Base-by-base conservation (phyloP, 371 early-diverging fungal genomes). In the Mucor indicus region DNA sequence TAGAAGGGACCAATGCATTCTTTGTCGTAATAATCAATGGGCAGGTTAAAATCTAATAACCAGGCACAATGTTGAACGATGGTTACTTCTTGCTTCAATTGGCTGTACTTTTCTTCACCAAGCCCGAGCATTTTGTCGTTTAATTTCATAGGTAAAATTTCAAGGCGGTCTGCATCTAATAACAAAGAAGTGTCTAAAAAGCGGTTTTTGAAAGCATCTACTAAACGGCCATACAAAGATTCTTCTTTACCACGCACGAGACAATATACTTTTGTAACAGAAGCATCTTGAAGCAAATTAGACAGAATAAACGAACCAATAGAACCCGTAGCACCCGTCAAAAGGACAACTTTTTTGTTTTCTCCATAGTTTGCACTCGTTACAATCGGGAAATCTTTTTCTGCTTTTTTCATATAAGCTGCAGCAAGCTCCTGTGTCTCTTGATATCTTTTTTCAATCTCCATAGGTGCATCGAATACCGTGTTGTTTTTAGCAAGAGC, bases 291-390 rank as follows among this genome's bases (percentile, higher is more conserved):
- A 3, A 72, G 31, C 35, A 76, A 30, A 39, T 59, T 60, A 7
- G 53, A 57, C 22, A 76, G 25, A 38, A 69, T 47, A 23, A 76
- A 65, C 0, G 63, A 61, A 1, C 72, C 76, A 7, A 76, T 38
- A 5, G 70, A 62, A 1, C 76, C 76, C 25, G 70, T 76, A 8
- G 67, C 66, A 11, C 76, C 76, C 11, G 72, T 69, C n/a, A 72
- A 38, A 25, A 76, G 13, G 9, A 71, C 45, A 0, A 67, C 65
- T 7, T 67, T 56, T 3, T 25, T 47, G 19, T 38, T 17, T 2
- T 17, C 15, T 10, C 50, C 39, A 11, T 25, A 20, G 2, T 46
- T 50, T 4, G 55, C 52, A 13, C 31, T 36, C n/a, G 37, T 38
- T 17, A 46, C 32, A 13, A n/a, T n/a, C n/a, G 65, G 63, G 15